These are phyloP conservation scores for Nemania diffusa DNA, from an alignment of 2,329 filamentous ascomycete species.

Conservation along the genomic window DNA sequence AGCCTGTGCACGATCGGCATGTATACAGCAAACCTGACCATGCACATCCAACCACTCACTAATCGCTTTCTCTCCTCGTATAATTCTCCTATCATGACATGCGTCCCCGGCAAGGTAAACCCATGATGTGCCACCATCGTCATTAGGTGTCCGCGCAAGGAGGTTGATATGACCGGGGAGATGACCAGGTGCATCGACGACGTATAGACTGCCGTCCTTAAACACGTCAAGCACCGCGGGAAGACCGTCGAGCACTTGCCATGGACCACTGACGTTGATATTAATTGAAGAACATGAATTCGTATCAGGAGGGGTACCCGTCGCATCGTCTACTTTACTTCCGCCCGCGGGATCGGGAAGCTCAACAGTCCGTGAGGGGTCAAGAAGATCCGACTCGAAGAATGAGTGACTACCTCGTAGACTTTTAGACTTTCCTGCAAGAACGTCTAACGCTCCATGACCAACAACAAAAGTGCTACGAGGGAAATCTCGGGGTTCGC, in stretches of 20 bases:
- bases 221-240: constrained; percentile 53
- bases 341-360: constrained; percentile 3
- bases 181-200: constrained; percentile 61
- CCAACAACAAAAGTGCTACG: constrained; percentile 22
- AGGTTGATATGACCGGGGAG: constrained; percentile 60
- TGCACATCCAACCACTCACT: constrained; percentile 58
- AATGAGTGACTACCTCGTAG: constrained; percentile 30
- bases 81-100: constrained; percentile 59
- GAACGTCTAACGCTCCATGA: constrained; percentile 24
- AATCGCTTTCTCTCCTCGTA: constrained; percentile 60
- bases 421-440: constrained; percentile 15
- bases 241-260: constrained; percentile 14
- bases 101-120: constrained; percentile 61
- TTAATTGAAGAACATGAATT: neutral
- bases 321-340: neutral
- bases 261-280: constrained; percentile 17
- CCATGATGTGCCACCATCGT: constrained; percentile 46
- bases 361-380: constrained; percentile 19
- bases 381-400: constrained; percentile 27
- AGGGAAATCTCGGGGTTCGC: constrained; percentile 28
- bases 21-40: constrained; percentile 58
- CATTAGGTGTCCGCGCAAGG: constrained; percentile 49
- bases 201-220: constrained; percentile 55
- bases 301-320: neutral
- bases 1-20: constrained; percentile 57